Percentiles rank a stretch among this genome's conserved stretches.
Conservation (phyloP, 371 early-diverging fungal genomes). For the Mortierella sp. region DNA sequence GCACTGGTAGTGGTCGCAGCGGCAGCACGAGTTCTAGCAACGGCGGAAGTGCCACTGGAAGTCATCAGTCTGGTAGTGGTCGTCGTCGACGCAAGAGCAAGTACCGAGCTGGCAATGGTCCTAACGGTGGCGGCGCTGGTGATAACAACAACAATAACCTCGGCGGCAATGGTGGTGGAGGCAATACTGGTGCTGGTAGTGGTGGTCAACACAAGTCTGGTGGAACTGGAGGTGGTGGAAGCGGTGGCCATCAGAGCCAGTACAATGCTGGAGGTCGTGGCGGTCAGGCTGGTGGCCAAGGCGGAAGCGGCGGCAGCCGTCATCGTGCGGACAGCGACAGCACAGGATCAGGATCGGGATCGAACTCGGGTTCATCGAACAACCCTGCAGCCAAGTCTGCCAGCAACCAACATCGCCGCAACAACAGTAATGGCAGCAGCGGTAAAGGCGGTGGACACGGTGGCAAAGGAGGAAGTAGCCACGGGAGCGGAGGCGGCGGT, state of each 20-base stretch:
- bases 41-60: conserved; percentile 12
- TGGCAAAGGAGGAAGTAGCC: neutral
- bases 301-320: neutral
- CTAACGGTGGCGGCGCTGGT: conserved; percentile 9
- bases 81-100: conserved; percentile 32
- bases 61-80: conserved; percentile 7
- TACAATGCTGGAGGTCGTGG: neutral
- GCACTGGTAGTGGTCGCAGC: conserved; percentile 11
- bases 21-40: neutral
- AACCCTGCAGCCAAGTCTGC: neutral
- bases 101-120: conserved; percentile 17
- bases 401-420: neutral
- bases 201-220: neutral
- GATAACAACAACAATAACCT: no score
- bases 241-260: neutral
- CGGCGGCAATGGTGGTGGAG: neutral
- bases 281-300: neutral
- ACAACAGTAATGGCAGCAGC: neutral
- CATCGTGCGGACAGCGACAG: conserved; percentile 27
- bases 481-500: neutral
- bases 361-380: conserved; percentile 4
- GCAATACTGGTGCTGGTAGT: neutral
- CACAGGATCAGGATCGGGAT: conserved; percentile 24
- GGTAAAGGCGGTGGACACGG: neutral
- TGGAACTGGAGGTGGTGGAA: neutral